Evolutionary conservation across 306 rosid genomes (phyloP), one percentile per base, ranked within the genome.

Genomic region (Cucumis melo): DNA sequence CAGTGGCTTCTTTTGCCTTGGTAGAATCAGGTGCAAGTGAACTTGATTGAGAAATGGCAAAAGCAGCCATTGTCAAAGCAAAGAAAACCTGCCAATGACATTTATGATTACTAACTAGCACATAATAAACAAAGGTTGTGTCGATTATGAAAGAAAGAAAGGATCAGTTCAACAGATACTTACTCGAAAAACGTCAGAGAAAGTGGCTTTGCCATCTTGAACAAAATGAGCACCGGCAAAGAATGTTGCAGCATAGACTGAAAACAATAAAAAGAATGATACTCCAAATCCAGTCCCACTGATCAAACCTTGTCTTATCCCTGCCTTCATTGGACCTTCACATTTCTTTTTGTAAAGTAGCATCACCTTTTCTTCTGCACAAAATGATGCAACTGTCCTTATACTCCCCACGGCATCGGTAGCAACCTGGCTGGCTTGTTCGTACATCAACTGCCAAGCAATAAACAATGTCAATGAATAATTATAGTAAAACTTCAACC

Each of bases 281-380:
- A 89, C 4, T 14, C 91, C 95, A 23, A 86, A 83, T 42, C 97
- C 88, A 17, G 59, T 59, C 38, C 92, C 97, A 12, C 88, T 89
- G 48, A 88, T 80, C 48, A 89, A 67, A 48, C 90, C 95, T 46
- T 75, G 91, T 73, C 89, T 82, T 77, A 83, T 83, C 32, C 97
- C 92, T 34, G 87, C 66, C 60, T 79, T 79, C 24, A 84, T 77
- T 46, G 97, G 95, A 41, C 86, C 91, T 76, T 86, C 81, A 78
- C 95, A 91, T 85, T 88, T 91, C 83, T 82, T 88, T 27, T 74
- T 78, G 86, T 88, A 89, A 59, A 88, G 59, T 51, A 85, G 83
- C 88, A 89, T 88, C 84, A 92, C 89, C 82, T 89, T 90, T 80
- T 89, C 92, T 81, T 92, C 92, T 6, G 98, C 98, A 86, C 98